These are phyloP conservation scores for Lepraria neglecta DNA, from an alignment of 495 filamentous ascomycete species.

Conservation along the genomic window DNA sequence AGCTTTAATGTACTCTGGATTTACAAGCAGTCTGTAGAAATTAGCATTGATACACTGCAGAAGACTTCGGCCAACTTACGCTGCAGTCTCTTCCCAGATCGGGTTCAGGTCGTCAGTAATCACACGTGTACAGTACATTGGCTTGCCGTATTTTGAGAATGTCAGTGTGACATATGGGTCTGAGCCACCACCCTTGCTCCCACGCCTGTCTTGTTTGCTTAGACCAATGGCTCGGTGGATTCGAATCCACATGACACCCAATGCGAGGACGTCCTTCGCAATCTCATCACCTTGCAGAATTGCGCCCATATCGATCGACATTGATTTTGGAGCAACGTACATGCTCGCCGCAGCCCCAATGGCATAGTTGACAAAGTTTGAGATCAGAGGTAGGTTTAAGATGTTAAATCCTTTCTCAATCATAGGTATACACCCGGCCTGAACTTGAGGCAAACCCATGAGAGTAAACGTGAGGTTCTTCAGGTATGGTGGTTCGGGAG, in stretches of 20 bases:
- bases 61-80: conserved; percentile 32
- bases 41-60: conserved; percentile 11
- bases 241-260: conserved; percentile 84
- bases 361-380: conserved; percentile 95
- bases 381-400: conserved; percentile 85
- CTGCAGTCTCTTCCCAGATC: conserved; percentile 86
- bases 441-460: conserved; percentile 84
- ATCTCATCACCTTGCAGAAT: conserved; percentile 86
- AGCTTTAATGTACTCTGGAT: conserved; percentile 81
- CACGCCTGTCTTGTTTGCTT: conserved; percentile 84
- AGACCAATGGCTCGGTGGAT: conserved; percentile 82
- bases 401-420: conserved; percentile 82
- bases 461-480: conserved; percentile 89
- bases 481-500: conserved; percentile 82
- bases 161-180: conserved; percentile 80
- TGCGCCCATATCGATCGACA: conserved; percentile 85
- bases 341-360: conserved; percentile 78
- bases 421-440: conserved; percentile 89
- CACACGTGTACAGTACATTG: conserved; percentile 94
- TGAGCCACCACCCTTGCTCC: conserved; percentile 78
- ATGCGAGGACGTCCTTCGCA: conserved; percentile 74
- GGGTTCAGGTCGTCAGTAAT: conserved; percentile 94
- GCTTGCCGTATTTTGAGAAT: conserved; percentile 88
- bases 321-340: conserved; percentile 94
- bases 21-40: conserved; percentile 56